Evolutionary conservation across 768 basidiomycete genomes (phyloP).

Genomic region (Pulveroboletus sp.): DNA sequence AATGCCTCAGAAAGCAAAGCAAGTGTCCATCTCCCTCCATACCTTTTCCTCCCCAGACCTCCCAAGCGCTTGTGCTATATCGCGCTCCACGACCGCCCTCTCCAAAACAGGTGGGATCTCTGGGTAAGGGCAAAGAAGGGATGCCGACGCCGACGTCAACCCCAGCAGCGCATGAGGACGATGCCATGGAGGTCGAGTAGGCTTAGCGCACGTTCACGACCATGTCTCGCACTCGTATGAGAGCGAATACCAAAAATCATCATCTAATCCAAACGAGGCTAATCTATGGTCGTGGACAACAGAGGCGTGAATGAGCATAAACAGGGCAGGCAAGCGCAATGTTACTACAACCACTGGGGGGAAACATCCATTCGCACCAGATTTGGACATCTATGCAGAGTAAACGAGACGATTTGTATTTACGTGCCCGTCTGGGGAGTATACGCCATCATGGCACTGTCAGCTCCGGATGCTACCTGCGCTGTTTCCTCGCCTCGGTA

Average conservation of each 20-base stretch:
- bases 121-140: slow-evolving; percentile 1
- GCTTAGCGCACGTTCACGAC: slow-evolving; percentile 1
- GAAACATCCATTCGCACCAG: slow-evolving; percentile 5
- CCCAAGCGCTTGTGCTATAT: slow-evolving; percentile 54
- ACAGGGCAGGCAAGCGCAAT: slow-evolving; percentile 19
- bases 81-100: slow-evolving; percentile 34
- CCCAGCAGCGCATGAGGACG: slow-evolving; percentile 24
- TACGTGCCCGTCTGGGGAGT: slow-evolving; percentile 32
- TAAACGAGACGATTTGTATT: neutral
- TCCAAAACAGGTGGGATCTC: neutral
- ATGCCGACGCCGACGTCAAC: neutral
- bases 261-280: slow-evolving; percentile 22
- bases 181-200: slow-evolving; percentile 54
- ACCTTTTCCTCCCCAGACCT: slow-evolving; percentile 11
- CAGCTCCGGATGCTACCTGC: slow-evolving; percentile 24
- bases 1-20: slow-evolving; percentile 37
- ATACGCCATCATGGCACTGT: slow-evolving; percentile 49
- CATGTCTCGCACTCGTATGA: slow-evolving; percentile 10
- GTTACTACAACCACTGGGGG: slow-evolving; percentile 9
- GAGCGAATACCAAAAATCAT: slow-evolving; percentile 12
- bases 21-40: slow-evolving; percentile 20
- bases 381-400: neutral
- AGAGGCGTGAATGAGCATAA: slow-evolving; percentile 15
- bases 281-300: slow-evolving; percentile 23
- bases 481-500: slow-evolving; percentile 30